Conservation (phyloP, 2,329 filamentous ascomycete species). For the Aspergillus thermomutatus region DNA sequence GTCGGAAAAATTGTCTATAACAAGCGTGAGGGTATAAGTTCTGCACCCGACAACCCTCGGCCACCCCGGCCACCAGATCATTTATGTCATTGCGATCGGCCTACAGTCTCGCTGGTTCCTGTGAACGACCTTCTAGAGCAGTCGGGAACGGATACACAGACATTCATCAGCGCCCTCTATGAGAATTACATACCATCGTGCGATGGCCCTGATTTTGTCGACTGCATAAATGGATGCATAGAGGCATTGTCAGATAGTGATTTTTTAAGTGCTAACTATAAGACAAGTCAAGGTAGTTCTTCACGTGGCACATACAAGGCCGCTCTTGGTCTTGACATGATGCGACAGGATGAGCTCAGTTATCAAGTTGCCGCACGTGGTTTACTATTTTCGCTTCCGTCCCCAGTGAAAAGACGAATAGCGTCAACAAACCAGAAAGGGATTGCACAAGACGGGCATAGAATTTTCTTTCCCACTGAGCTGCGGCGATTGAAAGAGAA, state of each 20-base stretch:
- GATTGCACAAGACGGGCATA: conserved; percentile 61
- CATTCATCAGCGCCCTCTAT: conserved; percentile 84
- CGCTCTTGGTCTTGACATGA: conserved; percentile 52
- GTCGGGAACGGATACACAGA: conserved; percentile 85
- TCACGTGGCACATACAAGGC: conserved; percentile 57
- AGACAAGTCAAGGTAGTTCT: conserved; percentile 46
- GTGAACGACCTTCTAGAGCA: conserved; percentile 84
- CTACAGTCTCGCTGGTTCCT: conserved; percentile 61
- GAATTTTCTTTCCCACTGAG: conserved; percentile 89
- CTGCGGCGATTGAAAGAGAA: conserved; percentile 78
- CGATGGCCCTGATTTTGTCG: conserved; percentile 61
- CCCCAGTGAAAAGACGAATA: conserved; percentile 68
- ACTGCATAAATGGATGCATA: conserved; percentile 80
- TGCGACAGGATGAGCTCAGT: conserved; percentile 90
- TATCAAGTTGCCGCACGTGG: conserved; percentile 90
- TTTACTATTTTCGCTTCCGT: conserved; percentile 77
- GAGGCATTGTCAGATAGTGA: conserved; percentile 85
- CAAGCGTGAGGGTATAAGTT: conserved; percentile 65
- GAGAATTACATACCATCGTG: conserved; percentile 93
- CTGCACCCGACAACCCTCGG: conserved; percentile 31
- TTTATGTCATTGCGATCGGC: conserved; percentile 56
- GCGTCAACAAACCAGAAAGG: conserved; percentile 34
- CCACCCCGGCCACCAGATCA: conserved; percentile 59
- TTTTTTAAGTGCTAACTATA: conserved; percentile 67
- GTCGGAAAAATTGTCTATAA: conserved; percentile 97